Evolutionary conservation across 163 green algal species (phyloP).

Genomic region (Chlamydomonas reinhardtii): DNA sequence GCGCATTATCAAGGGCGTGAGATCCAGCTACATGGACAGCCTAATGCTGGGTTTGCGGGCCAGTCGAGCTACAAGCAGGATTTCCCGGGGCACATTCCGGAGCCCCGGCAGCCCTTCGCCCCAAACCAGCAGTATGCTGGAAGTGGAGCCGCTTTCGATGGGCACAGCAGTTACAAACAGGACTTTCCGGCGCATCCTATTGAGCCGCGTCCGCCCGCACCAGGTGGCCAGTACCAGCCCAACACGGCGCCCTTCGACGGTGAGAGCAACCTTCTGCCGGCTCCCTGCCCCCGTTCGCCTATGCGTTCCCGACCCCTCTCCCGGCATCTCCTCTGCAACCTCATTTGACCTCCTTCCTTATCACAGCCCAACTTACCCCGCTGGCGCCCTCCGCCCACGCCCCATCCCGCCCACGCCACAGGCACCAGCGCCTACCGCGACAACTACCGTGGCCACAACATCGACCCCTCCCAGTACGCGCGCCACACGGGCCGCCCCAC

Average conservation of each 20-base stretch:
- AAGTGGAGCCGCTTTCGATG: conserved; percentile 40
- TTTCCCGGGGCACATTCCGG: neutral
- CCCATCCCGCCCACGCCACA: neutral
- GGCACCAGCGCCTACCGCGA: conserved; percentile 35
- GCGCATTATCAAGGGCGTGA: conserved; percentile 31
- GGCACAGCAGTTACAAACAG: conserved; percentile 22
- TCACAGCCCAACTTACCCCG: too few species aligned
- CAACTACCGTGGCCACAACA: conserved; percentile 9
- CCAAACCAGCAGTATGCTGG: neutral
- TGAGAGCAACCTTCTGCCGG: neutral
- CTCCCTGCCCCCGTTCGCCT: too few species aligned
- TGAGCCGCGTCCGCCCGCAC: neutral
- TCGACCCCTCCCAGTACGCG: conserved; percentile 9
- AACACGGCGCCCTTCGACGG: conserved; percentile 50
- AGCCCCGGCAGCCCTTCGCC: neutral
- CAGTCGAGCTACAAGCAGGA: conserved; percentile 44
- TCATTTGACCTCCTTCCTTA: neutral
- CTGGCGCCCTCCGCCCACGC: neutral
- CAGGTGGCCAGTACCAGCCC: conserved; percentile 20
- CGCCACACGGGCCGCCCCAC: neutral
- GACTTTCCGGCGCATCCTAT: conserved; percentile 48
- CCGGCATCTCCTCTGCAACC: too few species aligned
- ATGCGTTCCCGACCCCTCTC: neutral
- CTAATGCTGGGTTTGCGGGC: conserved; percentile 47
- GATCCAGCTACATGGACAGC: conserved; percentile 41